phyloP scores from a whole-genome alignment of 345 rosid genomes.

The Noccaea caerulescens region DNA sequence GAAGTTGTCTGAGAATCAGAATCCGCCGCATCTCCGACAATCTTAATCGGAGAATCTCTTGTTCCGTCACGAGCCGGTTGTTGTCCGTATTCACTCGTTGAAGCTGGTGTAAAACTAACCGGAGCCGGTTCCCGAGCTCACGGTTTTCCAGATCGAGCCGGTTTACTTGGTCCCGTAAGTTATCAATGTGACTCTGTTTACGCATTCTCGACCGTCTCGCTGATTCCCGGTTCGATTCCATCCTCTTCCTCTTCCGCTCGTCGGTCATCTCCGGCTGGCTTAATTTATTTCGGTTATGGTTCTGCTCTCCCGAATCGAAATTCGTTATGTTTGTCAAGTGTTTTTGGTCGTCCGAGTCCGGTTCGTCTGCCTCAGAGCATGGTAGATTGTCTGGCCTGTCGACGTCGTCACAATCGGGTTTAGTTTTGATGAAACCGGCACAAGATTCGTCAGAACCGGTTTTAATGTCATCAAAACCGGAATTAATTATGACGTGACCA shows the following conservation, averaged over 20 bases:
- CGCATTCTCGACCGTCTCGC: constrained; percentile 90
- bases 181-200: constrained; percentile 77
- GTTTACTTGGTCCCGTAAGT: constrained; percentile 71
- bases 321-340: constrained; percentile 38
- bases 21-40: constrained; percentile 61
- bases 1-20: constrained; percentile 60
- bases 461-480: constrained; percentile 31
- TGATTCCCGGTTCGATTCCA: constrained; percentile 93
- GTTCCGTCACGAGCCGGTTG: constrained; percentile 64
- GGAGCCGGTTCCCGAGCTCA: constrained; percentile 66
- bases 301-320: constrained; percentile 47
- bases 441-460: constrained; percentile 40
- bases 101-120: constrained; percentile 48
- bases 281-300: constrained; percentile 41
- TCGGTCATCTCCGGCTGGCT: constrained; percentile 46
- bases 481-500: constrained; percentile 33
- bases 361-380: constrained; percentile 11
- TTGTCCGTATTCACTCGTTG: constrained; percentile 58
- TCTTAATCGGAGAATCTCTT: constrained; percentile 58
- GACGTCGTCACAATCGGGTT: constrained; percentile 6
- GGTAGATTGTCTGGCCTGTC: not conserved
- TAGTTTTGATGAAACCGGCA: constrained; percentile 29
- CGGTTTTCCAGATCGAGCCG: constrained; percentile 72
- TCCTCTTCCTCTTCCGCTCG: constrained; percentile 66
- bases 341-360: constrained; percentile 31